Conservation (phyloP, 2,329 filamentous ascomycete species). For the Trichoderma harzianum region DNA sequence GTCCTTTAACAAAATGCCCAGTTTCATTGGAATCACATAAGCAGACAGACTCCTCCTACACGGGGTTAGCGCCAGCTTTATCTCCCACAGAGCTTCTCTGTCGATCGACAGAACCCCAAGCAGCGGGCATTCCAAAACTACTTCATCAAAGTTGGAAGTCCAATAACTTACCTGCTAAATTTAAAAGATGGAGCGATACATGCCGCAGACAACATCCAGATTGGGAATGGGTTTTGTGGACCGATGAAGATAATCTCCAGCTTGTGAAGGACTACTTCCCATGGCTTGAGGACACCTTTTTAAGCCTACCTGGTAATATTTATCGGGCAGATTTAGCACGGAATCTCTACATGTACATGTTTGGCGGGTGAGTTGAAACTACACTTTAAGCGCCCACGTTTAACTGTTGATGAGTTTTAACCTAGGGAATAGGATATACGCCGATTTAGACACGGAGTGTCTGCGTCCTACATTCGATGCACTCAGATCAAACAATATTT, state of each 20-base stretch:
- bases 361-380: slow-evolving; percentile 29
- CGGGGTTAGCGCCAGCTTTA: not conserved
- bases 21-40: not conserved
- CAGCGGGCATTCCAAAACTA: slow-evolving; percentile 36
- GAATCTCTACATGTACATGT: slow-evolving; percentile 37
- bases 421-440: not conserved
- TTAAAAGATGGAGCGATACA: slow-evolving; percentile 31
- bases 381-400: slow-evolving; percentile 22
- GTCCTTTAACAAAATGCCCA: not conserved
- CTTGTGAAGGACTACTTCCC: slow-evolving; percentile 33
- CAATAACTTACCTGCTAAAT: slow-evolving; percentile 25
- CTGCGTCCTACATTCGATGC: not conserved
- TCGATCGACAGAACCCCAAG: not conserved
- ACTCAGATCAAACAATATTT: not conserved
- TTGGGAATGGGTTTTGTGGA: slow-evolving; percentile 38
- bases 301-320: slow-evolving; percentile 30
- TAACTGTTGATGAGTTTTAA: not conserved
- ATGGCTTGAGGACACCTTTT: slow-evolving; percentile 31
- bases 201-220: slow-evolving; percentile 31
- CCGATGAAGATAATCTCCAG: slow-evolving; percentile 35
- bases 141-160: slow-evolving; percentile 30
- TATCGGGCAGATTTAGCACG: slow-evolving; percentile 32
- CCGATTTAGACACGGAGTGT: not conserved
- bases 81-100: not conserved
- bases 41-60: not conserved